Conservation (phyloP, 2,329 filamentous ascomycete species). For the Fusarium nygamai region DNA sequence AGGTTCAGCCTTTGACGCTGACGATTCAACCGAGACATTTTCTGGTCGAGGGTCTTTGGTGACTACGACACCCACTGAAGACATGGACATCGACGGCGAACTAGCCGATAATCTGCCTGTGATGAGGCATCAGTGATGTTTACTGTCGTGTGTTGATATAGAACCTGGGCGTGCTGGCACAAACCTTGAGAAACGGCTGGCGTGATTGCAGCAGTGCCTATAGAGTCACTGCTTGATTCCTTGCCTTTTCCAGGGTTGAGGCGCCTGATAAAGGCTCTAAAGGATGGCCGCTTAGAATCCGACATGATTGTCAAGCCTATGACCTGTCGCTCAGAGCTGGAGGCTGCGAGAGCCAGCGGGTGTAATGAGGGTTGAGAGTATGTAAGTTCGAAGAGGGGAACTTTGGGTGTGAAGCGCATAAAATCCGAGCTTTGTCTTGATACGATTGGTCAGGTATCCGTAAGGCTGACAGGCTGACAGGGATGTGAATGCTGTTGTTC, state of each 20-base stretch:
- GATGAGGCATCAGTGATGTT: neutral
- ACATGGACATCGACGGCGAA: no score
- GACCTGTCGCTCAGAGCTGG: neutral
- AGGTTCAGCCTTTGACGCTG: no score
- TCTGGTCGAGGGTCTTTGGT: no score
- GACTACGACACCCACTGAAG: neutral
- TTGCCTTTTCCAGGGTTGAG: neutral
- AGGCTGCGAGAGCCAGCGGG: neutral
- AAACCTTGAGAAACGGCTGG: neutral
- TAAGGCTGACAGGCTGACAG: neutral
- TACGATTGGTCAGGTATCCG: neutral
- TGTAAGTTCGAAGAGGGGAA: neutral
- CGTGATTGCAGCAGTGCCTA: rapidly evolving
- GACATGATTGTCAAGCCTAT: neutral
- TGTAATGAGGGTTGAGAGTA: rapidly evolving
- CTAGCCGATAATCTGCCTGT: neutral
- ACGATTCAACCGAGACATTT: rapidly evolving
- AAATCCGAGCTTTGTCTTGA: no score
- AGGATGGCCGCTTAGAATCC: neutral
- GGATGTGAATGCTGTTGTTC: neutral
- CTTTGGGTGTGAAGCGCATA: no score
- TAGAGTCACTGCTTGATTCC: neutral
- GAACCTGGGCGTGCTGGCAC: neutral
- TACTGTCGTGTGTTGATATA: neutral
- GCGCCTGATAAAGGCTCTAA: neutral